Base-by-base conservation (phyloP, 2,329 filamentous ascomycete species). In the Ustulina deusta region DNA sequence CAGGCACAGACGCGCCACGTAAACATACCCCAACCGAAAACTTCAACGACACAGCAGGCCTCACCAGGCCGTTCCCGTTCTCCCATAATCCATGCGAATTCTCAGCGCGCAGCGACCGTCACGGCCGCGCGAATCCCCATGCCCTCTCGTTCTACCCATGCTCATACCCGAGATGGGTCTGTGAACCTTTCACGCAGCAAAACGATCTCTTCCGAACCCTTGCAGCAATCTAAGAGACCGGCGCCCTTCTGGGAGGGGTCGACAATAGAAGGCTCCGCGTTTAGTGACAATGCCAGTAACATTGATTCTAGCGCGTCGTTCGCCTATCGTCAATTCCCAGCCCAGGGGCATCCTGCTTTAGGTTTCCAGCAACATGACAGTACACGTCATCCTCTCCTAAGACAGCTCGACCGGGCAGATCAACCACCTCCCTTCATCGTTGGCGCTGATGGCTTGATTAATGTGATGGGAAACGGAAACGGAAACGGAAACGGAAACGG, bases 181-280 rank as follows among this genome's bases (percentile, higher is more conserved):
- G 51, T 71, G 62, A 72, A 69, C 61, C 63, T 69, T 42, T 49
- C 69, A 38, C 72, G 73, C 62, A 60, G 67, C 44, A 73, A 73
- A 64, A 60, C 70, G 20, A 57, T 71, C 29, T 69, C 75, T 44
- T 73, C 75, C 32, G 74, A 77, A 25, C 72, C 71, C 25, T 48
- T 72, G 40, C 73, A 74, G 40, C 62, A 65, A 48, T 67, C 71
- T n/a, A 69, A 71, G 61, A 71, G 68, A 36, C 70, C 68, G 57
- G 66, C 66, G 49, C 74, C 75, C 20, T 79, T 79, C 54, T 79
- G 77, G 77, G 77, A 79, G 27, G 75, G 73, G 40, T 79, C 77
- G 17, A 79, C 77, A 11, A 72, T 75, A 66, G 77, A 78, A 63
- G 76, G 75, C 29, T 78, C 76, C 52, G 65, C 74, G 62, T 77